A percentile compares a stretch with the other conserved stretches of the same genome.
phyloP scores from a whole-genome alignment of 2,329 filamentous ascomycete genomes.

The Calonectria fujianensis region DNA sequence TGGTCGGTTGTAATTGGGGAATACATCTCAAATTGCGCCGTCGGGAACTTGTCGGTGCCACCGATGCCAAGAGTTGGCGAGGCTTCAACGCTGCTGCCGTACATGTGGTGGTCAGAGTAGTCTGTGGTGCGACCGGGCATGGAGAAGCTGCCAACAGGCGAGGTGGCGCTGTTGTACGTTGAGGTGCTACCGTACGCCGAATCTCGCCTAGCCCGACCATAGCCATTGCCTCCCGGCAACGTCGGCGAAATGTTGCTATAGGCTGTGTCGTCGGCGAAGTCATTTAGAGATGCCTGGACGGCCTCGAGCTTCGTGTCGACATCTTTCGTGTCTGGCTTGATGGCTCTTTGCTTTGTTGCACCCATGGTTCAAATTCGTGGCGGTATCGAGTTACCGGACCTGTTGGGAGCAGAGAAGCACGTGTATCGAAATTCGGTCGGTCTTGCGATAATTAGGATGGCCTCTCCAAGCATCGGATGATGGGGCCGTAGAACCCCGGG shows the following conservation, averaged over 20 bases:
- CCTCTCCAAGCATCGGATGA: conserved; percentile 11
- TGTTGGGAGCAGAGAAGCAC: conserved; percentile 11
- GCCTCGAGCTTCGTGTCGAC: conserved; percentile 6
- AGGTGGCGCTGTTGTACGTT: conserved; percentile 23
- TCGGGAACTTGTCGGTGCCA: neutral
- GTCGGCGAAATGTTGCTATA: neutral
- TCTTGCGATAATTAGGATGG: conserved; percentile 1
- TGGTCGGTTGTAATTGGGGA: neutral
- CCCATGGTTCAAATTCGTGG: conserved; percentile 5
- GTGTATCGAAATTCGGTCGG: conserved; percentile 19
- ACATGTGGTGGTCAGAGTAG: conserved; percentile 3
- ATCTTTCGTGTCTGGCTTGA: neutral
- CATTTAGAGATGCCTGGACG: neutral
- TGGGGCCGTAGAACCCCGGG: conserved; percentile 4
- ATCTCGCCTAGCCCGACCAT: conserved; percentile 21
- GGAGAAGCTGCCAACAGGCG: conserved; percentile 6
- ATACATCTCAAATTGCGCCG: conserved; percentile 8
- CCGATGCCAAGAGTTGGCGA: neutral
- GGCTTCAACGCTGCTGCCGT: neutral
- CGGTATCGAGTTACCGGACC: neutral
- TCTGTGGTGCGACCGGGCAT: conserved; percentile 14
- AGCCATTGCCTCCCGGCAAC: neutral
- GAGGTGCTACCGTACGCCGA: conserved; percentile 22
- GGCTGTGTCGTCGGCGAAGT: neutral
- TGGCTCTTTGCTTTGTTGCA: conserved; percentile 19